phyloP scores from a whole-genome alignment of 73 alveolate species.

The Paramecium sonneborni region DNA sequence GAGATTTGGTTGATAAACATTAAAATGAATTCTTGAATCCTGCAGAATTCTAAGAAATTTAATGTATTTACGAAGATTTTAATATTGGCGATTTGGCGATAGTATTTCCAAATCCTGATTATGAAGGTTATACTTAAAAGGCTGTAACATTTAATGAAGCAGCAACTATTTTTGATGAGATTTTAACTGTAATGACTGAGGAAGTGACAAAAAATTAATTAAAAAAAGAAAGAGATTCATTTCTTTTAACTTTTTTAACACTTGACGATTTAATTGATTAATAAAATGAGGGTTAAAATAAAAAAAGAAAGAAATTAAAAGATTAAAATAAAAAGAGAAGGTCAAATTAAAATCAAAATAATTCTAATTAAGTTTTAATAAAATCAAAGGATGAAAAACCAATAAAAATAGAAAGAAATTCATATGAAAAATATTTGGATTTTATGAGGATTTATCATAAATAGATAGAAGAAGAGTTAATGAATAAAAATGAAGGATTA shows the following conservation, averaged over 20 bases:
- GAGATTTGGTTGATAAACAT: neutral
- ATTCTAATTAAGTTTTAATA: neutral
- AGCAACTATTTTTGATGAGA: neutral
- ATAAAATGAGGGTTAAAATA: neutral
- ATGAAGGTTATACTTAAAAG: neutral
- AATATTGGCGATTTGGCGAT: conserved; percentile 39
- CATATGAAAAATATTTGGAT: conserved; percentile 32
- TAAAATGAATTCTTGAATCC: conserved; percentile 48
- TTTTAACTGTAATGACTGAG: conserved; percentile 47
- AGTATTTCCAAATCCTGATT: conserved; percentile 43
- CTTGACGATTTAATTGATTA: neutral
- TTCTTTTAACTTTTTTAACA: conserved; percentile 18
- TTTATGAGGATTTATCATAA: conserved; percentile 17
- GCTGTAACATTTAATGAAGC: conserved; percentile 52
- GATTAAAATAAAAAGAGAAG: neutral
- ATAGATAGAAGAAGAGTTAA: neutral
- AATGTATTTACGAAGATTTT: conserved; percentile 9
- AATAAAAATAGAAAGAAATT: neutral
- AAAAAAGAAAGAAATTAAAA: neutral
- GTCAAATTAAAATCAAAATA: neutral
- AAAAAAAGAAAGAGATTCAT: conserved; percentile 23
- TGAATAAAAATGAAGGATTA: neutral
- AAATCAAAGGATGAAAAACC: neutral
- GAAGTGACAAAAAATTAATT: conserved; percentile 14
- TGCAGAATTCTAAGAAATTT: conserved; percentile 14